A percentile compares a stretch with the other conserved stretches of the same genome.
Conservation (phyloP, 1,139 yeast genomes). For the Yamadazyma kanchanaburiensis region DNA sequence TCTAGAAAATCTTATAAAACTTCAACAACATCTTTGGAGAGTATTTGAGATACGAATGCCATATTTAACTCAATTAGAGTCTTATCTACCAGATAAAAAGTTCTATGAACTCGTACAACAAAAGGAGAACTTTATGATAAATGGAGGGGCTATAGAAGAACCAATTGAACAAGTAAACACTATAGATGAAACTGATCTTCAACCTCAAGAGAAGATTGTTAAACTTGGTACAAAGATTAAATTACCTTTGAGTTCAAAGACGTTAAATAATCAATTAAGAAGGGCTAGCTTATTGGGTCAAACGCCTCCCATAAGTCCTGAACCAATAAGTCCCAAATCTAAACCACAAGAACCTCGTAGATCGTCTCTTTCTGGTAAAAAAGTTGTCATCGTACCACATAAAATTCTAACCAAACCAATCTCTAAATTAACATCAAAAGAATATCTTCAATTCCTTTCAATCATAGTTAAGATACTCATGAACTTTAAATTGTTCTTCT, state of each 20-base stretch:
- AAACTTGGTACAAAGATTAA: slow-evolving; percentile 35
- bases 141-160: slow-evolving; percentile 15
- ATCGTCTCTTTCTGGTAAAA: slow-evolving; percentile 11
- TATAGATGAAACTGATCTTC: slow-evolving; percentile 3
- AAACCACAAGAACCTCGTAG: slow-evolving; percentile 6
- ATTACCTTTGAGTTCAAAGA: slow-evolving; percentile 41
- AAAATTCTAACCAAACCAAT: slow-evolving; percentile 42
- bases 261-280: slow-evolving; percentile 37
- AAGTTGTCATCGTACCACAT: slow-evolving; percentile 40
- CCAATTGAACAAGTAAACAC: slow-evolving; percentile 6
- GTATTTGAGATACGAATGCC: slow-evolving; percentile 29
- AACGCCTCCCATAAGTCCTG: neutral
- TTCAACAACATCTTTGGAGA: slow-evolving; percentile 27
- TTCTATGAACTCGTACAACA: slow-evolving; percentile 36
- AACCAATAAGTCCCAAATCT: neutral
- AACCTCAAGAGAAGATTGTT: slow-evolving; percentile 25
- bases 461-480: slow-evolving; percentile 35
- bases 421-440: slow-evolving; percentile 35
- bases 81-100: slow-evolving; percentile 29
- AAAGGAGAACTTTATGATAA: slow-evolving; percentile 29
- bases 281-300: slow-evolving; percentile 12
- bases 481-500: slow-evolving; percentile 33
- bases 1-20: slow-evolving; percentile 34
- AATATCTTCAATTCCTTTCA: slow-evolving; percentile 35
- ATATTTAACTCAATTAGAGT: slow-evolving; percentile 26